Evolutionary conservation across 805 yeast genomes (phyloP), one percentile per base, ranked within the genome.

Genomic region (Candida sphagnicola): DNA sequence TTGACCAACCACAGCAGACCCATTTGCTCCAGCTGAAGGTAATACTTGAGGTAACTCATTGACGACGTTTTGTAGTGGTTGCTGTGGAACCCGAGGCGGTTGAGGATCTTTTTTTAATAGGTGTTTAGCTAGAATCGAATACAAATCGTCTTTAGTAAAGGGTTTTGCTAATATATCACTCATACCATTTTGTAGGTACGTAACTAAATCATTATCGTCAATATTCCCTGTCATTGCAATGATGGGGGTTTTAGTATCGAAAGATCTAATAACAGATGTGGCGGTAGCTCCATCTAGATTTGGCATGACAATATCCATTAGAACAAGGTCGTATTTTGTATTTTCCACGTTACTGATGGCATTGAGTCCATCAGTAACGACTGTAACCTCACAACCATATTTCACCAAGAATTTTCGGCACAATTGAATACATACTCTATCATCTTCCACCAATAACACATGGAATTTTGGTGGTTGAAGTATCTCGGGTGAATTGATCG

Each of bases 181-280:
- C 87, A 89, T 89, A 4, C 96, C 97, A 53, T 88, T 87, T 49
- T 82, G 83, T 43, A 86, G 65, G 57, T 85, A 88, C 1, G 81
- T 83, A 34, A 85, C 84, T 41, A 88, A 68, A 59, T 88, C 95
- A 48, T 82, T 79, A 46, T 83, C 86, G 48, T 85, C 83, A 40
- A 87, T 85, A 55, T 87, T 88, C 29, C 95, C 95, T 2, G 96
- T 87, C 95, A 87, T 87, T 21, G 95, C 95, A 48, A 93, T 83
- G 45, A 93, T 86, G 10, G 98, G 98, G 0, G 96, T 87, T 38
- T 75, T 75, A 15, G 78, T 77, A 58, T 89, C 95, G 56, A 87
- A 86, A 14, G 83, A 79, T 49, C 98, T 73, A 34, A 93, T 88
- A 31, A 91, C 79, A 29, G 91, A 83, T 1, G 96, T 85, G 1